Conservation (phyloP, 306 rosid species). For the Begonia loranthoides region DNA sequence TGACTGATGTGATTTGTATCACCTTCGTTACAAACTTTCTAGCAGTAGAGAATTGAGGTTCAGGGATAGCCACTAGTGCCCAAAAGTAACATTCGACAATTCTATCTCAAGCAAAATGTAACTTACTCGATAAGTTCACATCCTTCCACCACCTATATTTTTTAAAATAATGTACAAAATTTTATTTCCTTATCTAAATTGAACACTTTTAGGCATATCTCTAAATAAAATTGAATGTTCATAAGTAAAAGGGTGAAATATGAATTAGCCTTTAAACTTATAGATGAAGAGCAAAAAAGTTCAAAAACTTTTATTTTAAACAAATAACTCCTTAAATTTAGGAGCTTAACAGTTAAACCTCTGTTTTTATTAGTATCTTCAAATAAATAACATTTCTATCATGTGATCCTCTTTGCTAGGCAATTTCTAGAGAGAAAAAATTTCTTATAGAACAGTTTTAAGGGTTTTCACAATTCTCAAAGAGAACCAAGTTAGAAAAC, state of each 20-base stretch:
- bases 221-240: not conserved
- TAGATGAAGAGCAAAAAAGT: too few species aligned
- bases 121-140: conserved; percentile 9
- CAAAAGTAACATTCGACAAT: conserved; percentile 16
- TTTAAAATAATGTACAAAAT: not conserved
- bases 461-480: too few species aligned
- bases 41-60: conserved; percentile 11
- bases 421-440: too few species aligned
- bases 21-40: conserved; percentile 18
- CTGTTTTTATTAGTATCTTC: too few species aligned
- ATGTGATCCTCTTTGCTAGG: too few species aligned
- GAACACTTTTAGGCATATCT: not conserved
- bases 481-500: too few species aligned
- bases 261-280: too few species aligned
- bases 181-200: not conserved
- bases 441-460: too few species aligned
- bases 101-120: conserved; percentile 28
- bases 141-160: conserved; percentile 31
- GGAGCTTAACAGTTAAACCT: too few species aligned
- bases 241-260: not conserved
- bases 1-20: not conserved
- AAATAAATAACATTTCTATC: too few species aligned
- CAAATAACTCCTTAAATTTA: too few species aligned
- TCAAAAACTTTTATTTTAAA: too few species aligned
- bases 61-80: conserved; percentile 8